Evolutionary conservation across 2,329 filamentous ascomycete genomes (phyloP).

Genomic region (Penicillium nordicum): DNA sequence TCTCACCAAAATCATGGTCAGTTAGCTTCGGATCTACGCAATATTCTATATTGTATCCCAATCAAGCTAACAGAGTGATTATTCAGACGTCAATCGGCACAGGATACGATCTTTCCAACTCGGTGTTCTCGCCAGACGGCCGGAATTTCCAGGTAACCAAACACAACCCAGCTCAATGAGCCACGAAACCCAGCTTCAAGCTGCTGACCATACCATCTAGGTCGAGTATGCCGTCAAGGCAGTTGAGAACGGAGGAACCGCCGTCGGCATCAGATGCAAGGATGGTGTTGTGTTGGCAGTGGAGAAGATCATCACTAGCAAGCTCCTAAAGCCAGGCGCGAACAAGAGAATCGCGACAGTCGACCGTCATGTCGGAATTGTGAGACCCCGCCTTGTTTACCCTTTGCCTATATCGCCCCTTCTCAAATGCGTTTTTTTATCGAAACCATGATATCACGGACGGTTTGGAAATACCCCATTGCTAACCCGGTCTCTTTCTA

Average conservation of each 20-base stretch:
- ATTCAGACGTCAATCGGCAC: slow-evolving; percentile 96
- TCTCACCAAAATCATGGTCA: slow-evolving; percentile 19
- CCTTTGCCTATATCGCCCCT: background rate
- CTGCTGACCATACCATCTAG: slow-evolving; percentile 36
- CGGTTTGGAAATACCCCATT: background rate
- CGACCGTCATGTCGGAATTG: slow-evolving; percentile 88
- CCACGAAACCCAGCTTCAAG: background rate
- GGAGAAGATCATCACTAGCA: slow-evolving; percentile 94
- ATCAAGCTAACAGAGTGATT: slow-evolving; percentile 15
- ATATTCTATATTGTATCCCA: background rate
- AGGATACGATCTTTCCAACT: slow-evolving; percentile 98
- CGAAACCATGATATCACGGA: background rate
- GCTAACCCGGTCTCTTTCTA: background rate
- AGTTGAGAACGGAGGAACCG: slow-evolving; percentile 95
- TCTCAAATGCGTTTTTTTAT: background rate
- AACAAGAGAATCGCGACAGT: slow-evolving; percentile 97
- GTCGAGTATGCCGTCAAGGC: slow-evolving; percentile 98
- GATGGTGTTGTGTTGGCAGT: slow-evolving; percentile 94
- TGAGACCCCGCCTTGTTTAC: slow-evolving; percentile 47
- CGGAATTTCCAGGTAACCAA: slow-evolving; percentile 85
- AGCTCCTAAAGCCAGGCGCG: slow-evolving; percentile 87
- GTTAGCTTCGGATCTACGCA: background rate
- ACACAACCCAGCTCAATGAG: background rate
- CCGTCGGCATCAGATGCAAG: slow-evolving; percentile 93
- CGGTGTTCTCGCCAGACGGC: slow-evolving; percentile 98